Percentiles rank a stretch among this genome's conserved stretches.
Conservation (phyloP, 345 rosid species). For the Gossypium australe region DNA sequence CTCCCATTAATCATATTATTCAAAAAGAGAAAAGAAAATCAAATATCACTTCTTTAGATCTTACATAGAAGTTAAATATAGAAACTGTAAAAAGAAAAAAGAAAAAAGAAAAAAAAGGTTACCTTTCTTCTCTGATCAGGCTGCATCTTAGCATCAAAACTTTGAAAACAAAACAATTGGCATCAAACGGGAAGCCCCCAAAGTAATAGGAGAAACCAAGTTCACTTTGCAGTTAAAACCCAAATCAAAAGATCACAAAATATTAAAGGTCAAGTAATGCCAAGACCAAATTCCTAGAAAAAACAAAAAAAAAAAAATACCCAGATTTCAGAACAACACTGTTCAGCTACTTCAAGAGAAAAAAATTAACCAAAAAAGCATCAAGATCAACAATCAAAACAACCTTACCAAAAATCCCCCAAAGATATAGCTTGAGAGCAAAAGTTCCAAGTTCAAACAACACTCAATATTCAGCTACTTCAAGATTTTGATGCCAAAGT, state of each 20-base stretch:
- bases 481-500: slow-evolving; percentile 7
- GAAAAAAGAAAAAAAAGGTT: background rate
- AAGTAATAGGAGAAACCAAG: background rate
- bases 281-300: slow-evolving; percentile 5
- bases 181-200: slow-evolving; percentile 5
- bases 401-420: slow-evolving; percentile 11
- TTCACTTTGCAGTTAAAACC: slow-evolving; percentile 14
- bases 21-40: background rate
- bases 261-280: slow-evolving; percentile 6
- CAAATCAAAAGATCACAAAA: slow-evolving; percentile 25
- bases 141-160: slow-evolving; percentile 75
- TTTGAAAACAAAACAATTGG: slow-evolving; percentile 20
- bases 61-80: background rate
- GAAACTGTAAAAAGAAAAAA: background rate
- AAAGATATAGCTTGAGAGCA: background rate
- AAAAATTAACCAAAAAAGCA: slow-evolving; percentile 5
- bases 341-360: background rate
- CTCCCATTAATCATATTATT: background rate
- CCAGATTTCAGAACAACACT: slow-evolving; percentile 22
- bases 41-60: background rate
- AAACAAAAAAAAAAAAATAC: background rate
- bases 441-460: slow-evolving; percentile 7
- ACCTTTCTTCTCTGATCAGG: slow-evolving; percentile 93
- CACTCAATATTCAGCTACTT: slow-evolving; percentile 2
- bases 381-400: slow-evolving; percentile 13